phyloP scores from a whole-genome alignment of 1,139 yeast species.

The Tardiomyces blankii region DNA sequence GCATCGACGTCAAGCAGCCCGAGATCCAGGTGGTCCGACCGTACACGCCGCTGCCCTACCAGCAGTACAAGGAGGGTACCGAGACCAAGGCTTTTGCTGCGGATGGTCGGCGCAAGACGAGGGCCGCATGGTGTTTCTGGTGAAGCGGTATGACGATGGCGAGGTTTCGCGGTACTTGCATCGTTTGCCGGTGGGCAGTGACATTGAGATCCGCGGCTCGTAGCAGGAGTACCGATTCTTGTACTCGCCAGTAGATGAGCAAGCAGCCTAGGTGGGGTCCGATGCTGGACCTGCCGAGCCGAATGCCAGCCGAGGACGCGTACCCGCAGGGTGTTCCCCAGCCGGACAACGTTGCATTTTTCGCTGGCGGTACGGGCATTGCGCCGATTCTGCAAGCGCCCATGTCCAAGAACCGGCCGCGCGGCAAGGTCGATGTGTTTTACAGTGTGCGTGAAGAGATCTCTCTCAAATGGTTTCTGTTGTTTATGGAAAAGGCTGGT shows the following conservation, averaged over 20 bases:
- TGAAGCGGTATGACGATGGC: constrained; percentile 69
- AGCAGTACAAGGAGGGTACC: constrained; percentile 20
- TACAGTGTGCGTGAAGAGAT: constrained; percentile 60
- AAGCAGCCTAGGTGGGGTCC: constrained; percentile 42
- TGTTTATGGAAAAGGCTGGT: constrained; percentile 58
- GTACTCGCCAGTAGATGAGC: constrained; percentile 46
- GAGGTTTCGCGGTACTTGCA: constrained; percentile 80
- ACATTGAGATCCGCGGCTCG: constrained; percentile 77
- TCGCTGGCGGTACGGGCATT: constrained; percentile 87
- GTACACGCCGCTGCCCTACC: constrained; percentile 78
- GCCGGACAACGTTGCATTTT: constrained; percentile 52
- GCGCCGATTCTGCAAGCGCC: constrained; percentile 69
- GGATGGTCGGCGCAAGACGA: constrained; percentile 32
- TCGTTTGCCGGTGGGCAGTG: constrained; percentile 49
- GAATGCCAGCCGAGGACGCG: constrained; percentile 36
- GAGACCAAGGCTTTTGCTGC: constrained; percentile 20
- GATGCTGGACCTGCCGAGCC: constrained; percentile 56
- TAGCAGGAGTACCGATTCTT: constrained; percentile 60
- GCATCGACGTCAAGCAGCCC: constrained; percentile 84
- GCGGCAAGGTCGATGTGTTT: constrained; percentile 55
- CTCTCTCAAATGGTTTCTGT: constrained; percentile 48
- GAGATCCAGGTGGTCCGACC: constrained; percentile 81
- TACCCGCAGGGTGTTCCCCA: constrained; percentile 32
- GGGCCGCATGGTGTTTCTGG: constrained; percentile 66
- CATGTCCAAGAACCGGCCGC: constrained; percentile 61